phyloP scores from a whole-genome alignment of 2,329 filamentous ascomycete genomes.

The Daldinia sp. region DNA sequence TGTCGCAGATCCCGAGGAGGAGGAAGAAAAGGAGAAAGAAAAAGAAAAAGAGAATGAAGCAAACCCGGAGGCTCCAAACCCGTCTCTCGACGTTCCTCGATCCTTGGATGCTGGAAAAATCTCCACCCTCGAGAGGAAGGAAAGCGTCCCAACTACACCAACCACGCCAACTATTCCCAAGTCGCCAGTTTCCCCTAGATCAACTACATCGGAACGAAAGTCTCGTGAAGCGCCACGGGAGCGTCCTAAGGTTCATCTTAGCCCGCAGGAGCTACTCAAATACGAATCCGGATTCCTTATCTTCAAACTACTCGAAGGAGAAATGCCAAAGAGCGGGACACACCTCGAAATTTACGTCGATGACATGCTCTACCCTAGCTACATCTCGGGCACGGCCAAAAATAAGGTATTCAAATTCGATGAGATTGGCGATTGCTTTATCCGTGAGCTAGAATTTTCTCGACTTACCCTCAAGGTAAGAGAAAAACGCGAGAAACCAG shows the following conservation, averaged over 20 bases:
- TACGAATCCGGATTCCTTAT: conserved; percentile 93
- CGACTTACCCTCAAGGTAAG: conserved; percentile 87
- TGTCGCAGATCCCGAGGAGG: conserved; percentile 86
- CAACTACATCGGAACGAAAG: conserved; percentile 48
- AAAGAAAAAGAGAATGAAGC: conserved; percentile 52
- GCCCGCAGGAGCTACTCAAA: conserved; percentile 79
- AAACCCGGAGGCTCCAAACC: conserved; percentile 35
- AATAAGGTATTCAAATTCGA: conserved; percentile 77
- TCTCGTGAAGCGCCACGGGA: conserved; percentile 62
- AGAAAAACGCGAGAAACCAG: conserved; percentile 78
- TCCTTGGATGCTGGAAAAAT: conserved; percentile 56
- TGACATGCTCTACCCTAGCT: conserved; percentile 92
- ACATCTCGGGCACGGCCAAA: conserved; percentile 79
- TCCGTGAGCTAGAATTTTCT: conserved; percentile 97
- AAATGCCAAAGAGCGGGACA: conserved; percentile 78
- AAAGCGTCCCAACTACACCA: conserved; percentile 43
- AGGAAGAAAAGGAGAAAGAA: conserved; percentile 64
- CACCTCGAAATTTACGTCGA: conserved; percentile 92
- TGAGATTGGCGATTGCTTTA: conserved; percentile 94
- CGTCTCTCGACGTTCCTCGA: conserved; percentile 48
- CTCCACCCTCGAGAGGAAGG: conserved; percentile 48
- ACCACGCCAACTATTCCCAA: conserved; percentile 53
- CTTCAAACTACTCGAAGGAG: conserved; percentile 91
- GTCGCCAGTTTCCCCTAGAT: conserved; percentile 51
- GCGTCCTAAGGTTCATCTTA: conserved; percentile 79